phyloP scores from a whole-genome alignment of 108 stramenopile genomes.

The Discostella stelligeroides region DNA sequence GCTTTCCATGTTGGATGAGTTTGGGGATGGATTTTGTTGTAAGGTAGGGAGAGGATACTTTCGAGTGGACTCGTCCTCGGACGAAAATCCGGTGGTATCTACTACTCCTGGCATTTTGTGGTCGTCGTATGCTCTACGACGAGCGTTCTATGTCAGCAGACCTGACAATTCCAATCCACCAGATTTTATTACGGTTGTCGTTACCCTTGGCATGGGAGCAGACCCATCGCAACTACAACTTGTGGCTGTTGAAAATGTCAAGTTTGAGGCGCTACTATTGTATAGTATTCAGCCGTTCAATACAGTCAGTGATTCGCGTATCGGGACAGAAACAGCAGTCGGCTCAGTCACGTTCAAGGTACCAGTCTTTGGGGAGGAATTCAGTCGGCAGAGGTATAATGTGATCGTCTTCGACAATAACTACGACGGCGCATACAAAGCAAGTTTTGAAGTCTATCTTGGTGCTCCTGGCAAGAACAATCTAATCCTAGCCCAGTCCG shows the following conservation, averaged over 20 bases:
- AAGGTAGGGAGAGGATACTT: constrained; percentile 36
- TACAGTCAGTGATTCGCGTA: constrained; percentile 13
- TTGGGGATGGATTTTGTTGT: constrained; percentile 51
- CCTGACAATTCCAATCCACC: constrained; percentile 16
- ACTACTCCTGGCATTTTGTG: constrained; percentile 41
- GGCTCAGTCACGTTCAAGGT: constrained; percentile 32
- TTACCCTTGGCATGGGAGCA: constrained; percentile 34
- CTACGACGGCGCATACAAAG: constrained; percentile 18
- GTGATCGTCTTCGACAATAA: constrained; percentile 44
- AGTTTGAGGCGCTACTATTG: constrained; percentile 36
- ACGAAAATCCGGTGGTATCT: constrained; percentile 16
- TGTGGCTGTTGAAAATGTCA: constrained; percentile 37
- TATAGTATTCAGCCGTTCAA: constrained; percentile 41
- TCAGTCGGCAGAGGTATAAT: constrained; percentile 39
- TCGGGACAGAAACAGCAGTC: constrained; percentile 1
- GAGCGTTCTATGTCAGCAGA: constrained; percentile 31
- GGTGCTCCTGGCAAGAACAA: constrained; percentile 27
- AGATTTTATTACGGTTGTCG: constrained; percentile 27
- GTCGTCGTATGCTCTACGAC: constrained; percentile 33
- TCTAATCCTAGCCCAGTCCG: constrained; percentile 36
- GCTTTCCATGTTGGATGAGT: constrained; percentile 43
- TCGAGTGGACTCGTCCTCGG: constrained; percentile 32
- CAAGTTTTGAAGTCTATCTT: constrained; percentile 44
- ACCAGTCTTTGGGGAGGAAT: constrained; percentile 44
- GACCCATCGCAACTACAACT: constrained; percentile 33